Conservation (phyloP, 2,329 filamentous ascomycete genomes). For the Helotiales sp. region DNA sequence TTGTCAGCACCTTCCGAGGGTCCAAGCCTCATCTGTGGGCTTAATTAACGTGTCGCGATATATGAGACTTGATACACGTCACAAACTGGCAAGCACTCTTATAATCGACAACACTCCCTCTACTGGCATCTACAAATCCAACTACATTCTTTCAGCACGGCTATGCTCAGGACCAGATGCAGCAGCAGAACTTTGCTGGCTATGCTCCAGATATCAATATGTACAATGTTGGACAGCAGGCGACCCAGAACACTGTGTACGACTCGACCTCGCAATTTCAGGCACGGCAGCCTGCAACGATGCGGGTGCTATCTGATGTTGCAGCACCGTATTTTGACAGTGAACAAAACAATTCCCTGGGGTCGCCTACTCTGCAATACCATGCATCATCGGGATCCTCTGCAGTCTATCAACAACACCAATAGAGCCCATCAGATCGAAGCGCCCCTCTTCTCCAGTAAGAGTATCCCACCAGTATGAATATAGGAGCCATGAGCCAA, state of each 20-base stretch:
- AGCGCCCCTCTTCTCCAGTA: constrained; percentile 57
- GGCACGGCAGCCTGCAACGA: constrained; percentile 74
- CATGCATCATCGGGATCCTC: constrained; percentile 57
- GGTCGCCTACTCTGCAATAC: constrained; percentile 58
- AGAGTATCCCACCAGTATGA: constrained; percentile 55
- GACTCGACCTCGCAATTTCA: constrained; percentile 75
- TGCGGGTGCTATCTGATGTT: constrained; percentile 77
- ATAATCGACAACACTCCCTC: too few relatives aligned
- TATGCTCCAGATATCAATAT: constrained; percentile 70
- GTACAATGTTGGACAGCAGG: constrained; percentile 75
- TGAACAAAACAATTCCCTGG: constrained; percentile 66
- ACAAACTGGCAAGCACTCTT: too few relatives aligned
- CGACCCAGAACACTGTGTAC: constrained; percentile 69
- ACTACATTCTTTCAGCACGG: too few relatives aligned
- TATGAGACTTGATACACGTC: too few relatives aligned
- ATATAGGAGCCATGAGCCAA: constrained; percentile 54
- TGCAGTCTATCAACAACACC: constrained; percentile 59
- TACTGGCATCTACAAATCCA: too few relatives aligned
- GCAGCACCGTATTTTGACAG: constrained; percentile 77
- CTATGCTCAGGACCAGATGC: constrained; percentile 57
- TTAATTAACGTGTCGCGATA: too few relatives aligned
- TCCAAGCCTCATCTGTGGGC: too few relatives aligned
- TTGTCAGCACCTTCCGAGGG: too few relatives aligned
- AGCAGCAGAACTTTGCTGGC: constrained; percentile 57
- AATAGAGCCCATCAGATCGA: constrained; percentile 53